These are phyloP conservation scores for Fraxinus angustifolia DNA, from an alignment of 305 asterid genomes.

Conservation along the genomic window DNA sequence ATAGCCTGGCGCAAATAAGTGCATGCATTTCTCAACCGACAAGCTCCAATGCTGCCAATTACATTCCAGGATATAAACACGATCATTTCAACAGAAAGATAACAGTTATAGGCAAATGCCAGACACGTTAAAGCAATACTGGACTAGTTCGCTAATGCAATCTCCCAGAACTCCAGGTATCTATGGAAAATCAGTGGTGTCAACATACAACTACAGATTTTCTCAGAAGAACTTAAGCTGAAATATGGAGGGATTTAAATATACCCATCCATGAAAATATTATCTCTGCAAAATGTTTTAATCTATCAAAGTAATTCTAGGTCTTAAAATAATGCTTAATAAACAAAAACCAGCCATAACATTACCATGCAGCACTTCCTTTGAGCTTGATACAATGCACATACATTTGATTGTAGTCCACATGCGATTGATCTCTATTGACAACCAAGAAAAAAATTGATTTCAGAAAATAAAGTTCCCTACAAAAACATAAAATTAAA, in stretches of 20 bases:
- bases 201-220: not conserved
- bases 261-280: not conserved
- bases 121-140: not conserved
- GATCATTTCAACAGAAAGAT: not conserved
- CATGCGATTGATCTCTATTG: constrained; percentile 32
- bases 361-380: constrained; percentile 60
- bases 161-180: not conserved
- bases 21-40: constrained; percentile 29
- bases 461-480: not conserved
- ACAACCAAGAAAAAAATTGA: constrained; percentile 5
- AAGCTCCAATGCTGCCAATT: constrained; percentile 51
- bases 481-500: not conserved
- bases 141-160: constrained; percentile 1
- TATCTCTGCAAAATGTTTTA: not conserved
- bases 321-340: not conserved
- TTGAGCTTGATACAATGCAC: constrained; percentile 43
- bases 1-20: constrained; percentile 26
- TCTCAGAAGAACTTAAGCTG: constrained; percentile 4
- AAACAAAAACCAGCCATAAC: not conserved
- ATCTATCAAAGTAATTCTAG: not conserved
- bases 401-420: constrained; percentile 34
- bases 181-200: not conserved
- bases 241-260: not conserved
- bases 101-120: not conserved
- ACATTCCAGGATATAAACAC: constrained; percentile 6